Base-by-base conservation (phyloP, 352 stramenopile genomes). In the Peronosclerospora sorghi region DNA sequence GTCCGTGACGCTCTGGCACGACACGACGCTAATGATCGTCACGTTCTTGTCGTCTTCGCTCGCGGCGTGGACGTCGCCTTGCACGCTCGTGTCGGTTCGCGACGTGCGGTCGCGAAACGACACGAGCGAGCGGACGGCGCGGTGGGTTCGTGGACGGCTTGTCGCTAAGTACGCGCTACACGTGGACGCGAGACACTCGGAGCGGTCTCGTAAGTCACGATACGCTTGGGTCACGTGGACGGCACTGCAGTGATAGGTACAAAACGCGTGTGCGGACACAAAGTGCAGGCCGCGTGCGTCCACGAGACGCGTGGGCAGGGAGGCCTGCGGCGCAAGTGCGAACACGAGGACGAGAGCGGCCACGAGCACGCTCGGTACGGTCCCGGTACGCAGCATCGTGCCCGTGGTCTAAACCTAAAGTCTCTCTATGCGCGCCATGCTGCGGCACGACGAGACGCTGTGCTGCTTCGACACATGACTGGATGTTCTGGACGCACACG, bases 161-260 rank as follows among this genome's bases (percentile, higher is more conserved):
- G n/a, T n/a, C n/a, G n/a, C n/a, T n/a, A n/a, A n/a, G n/a, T n/a
- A n/a, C n/a, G n/a, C n/a, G n/a, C n/a, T 51, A 42, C 72, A 82
- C 19, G 48, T 50, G 20, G 28, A 32, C 7, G 15, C n/a, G 5
- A 57, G 27, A 45, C 69, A 82, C 41, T 81, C 65, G 18, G 53
- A 71, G 14, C 27, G 35, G 4, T 40, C 50, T 10, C 51, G 50
- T 19, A 80, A 44, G 15, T 73, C 52, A n/a, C 62, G 53, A 38
- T 73, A 74, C 7, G 39, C 62, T 21, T 61, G 59, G 7, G 45
- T 35, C 13, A 72, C 63, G 45, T 83, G 73, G 21, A 56, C 47
- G n/a, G 50, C 5, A 29, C 59, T 73, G 58, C 73, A 85, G 58
- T 85, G 73, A 46, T 69, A 85, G 21, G 37, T 48, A 44, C 73